Percentiles rank a stretch among this genome's conserved stretches.
These are phyloP conservation scores for Magnusiomyces fungicola DNA, from an alignment of 1,139 yeast species.

Conservation along the genomic window DNA sequence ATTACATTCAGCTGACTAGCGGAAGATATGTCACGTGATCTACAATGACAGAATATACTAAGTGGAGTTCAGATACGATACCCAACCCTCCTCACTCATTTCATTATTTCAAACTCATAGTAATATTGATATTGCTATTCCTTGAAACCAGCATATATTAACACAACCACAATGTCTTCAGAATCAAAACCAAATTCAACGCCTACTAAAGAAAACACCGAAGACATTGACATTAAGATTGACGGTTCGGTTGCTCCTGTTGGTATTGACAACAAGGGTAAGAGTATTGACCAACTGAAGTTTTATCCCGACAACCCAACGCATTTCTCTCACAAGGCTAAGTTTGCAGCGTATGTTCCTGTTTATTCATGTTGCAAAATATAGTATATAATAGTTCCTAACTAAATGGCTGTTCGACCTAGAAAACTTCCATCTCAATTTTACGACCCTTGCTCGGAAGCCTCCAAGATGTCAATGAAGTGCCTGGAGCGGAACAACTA, in stretches of 20 bases:
- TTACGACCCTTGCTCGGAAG: conserved; percentile 90
- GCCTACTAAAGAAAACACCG: not conserved
- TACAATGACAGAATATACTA: not conserved
- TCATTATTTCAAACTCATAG: not conserved
- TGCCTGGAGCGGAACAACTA: conserved; percentile 74
- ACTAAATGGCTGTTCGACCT: no score
- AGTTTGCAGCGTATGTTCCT: conserved; percentile 38
- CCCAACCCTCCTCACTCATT: not conserved
- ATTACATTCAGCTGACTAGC: not conserved
- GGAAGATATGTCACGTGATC: not conserved
- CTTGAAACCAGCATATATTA: not conserved
- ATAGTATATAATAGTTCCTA: no score
- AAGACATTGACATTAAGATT: not conserved
- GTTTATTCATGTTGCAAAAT: no score
- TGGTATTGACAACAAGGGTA: conserved; percentile 2
- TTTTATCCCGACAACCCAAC: conserved; percentile 83
- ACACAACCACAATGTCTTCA: not conserved
- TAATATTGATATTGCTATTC: not conserved
- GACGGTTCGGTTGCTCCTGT: not conserved
- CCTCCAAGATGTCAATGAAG: conserved; percentile 75
- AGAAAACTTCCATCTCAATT: conserved; percentile 70
- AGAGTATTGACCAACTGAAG: conserved; percentile 22
- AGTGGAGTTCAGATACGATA: not conserved
- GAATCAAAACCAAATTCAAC: not conserved
- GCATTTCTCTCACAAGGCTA: conserved; percentile 51